A percentile compares a stretch with the other conserved stretches of the same genome.
Conservation (phyloP, 2,329 filamentous ascomycete species). For the Colletotrichum lindemuthianum region DNA sequence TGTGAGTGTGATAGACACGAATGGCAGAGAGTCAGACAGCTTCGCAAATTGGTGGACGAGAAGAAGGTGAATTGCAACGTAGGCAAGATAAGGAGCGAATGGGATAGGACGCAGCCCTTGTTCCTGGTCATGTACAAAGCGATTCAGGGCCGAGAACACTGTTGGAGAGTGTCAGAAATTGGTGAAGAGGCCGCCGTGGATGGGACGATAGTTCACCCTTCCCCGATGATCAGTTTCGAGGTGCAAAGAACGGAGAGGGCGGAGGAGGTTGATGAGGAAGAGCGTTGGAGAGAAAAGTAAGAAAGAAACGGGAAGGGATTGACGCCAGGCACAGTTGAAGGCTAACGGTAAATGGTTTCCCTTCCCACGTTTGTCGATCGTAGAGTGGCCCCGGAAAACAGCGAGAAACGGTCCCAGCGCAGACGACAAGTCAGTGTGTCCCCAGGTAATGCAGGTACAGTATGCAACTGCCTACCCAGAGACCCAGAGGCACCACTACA, state of each 20-base stretch:
- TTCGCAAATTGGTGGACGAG: slow-evolving; percentile 22
- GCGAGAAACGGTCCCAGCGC: background rate
- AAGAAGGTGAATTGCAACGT: background rate
- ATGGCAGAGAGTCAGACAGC: slow-evolving; percentile 24
- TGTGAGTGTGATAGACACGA: slow-evolving; percentile 12
- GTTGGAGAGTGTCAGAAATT: slow-evolving; percentile 1
- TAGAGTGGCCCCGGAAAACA: background rate
- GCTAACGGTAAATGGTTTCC: slow-evolving; percentile 1
- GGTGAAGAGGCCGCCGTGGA: slow-evolving; percentile 19
- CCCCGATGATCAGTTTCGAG: slow-evolving; percentile 9
- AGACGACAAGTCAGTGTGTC: background rate
- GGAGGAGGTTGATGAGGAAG: background rate
- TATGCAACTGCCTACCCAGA: background rate
- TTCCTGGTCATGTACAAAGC: background rate
- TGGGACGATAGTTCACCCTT: slow-evolving; percentile 14
- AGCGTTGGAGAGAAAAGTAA: slow-evolving; percentile 9
- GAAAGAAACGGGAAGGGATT: slow-evolving; percentile 22
- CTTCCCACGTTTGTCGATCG: slow-evolving; percentile 25
- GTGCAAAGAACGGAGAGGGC: slow-evolving; percentile 2
- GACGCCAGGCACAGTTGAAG: slow-evolving; percentile 26
- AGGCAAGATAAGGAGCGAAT: slow-evolving; percentile 20
- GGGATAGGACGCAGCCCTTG: slow-evolving; percentile 22
- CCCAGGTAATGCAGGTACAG: no score
- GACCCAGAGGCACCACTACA: background rate
- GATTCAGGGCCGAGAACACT: background rate